Conservation (phyloP, 2,329 filamentous ascomycete genomes). For the Pyrenophora seminiperda region DNA sequence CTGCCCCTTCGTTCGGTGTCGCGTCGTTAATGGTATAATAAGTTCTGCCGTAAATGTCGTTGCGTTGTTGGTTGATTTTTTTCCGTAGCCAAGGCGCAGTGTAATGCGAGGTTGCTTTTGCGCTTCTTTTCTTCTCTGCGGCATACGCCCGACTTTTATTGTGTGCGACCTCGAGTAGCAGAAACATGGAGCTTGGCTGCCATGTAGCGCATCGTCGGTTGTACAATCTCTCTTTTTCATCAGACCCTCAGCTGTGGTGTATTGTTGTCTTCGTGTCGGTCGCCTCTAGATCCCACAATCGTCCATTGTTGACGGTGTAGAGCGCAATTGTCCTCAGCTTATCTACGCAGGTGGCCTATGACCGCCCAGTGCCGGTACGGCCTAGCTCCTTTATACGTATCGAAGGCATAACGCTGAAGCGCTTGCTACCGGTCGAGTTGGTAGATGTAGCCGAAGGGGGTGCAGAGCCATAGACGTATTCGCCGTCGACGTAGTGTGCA, state of each 20-base stretch:
- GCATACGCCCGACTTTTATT: too few species aligned
- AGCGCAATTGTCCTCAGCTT: background rate
- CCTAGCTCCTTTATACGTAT: constrained; percentile 42
- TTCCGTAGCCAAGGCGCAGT: background rate
- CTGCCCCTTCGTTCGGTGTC: background rate
- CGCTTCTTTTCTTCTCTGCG: background rate
- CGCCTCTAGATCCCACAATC: background rate
- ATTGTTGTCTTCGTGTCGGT: background rate
- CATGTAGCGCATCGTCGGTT: background rate
- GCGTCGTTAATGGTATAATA: constrained; percentile 4
- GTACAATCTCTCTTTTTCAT: background rate
- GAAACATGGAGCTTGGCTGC: background rate
- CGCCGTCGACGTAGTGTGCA: constrained; percentile 91
- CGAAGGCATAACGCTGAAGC: constrained; percentile 44
- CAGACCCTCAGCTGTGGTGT: background rate
- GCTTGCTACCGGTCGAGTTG: constrained; percentile 32
- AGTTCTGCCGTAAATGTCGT: constrained; percentile 16
- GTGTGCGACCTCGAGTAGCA: background rate
- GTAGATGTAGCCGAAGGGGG: constrained; percentile 41
- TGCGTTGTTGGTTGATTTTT: constrained; percentile 3
- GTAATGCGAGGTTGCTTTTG: background rate
- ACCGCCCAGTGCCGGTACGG: constrained; percentile 33
- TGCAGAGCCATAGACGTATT: constrained; percentile 75
- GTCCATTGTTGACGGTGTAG: background rate
- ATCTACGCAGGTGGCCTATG: constrained; percentile 11